Evolutionary conservation across 2,329 filamentous ascomycete genomes (phyloP), one percentile per base, ranked within the genome.

Genomic region (Epichloe festucae): DNA sequence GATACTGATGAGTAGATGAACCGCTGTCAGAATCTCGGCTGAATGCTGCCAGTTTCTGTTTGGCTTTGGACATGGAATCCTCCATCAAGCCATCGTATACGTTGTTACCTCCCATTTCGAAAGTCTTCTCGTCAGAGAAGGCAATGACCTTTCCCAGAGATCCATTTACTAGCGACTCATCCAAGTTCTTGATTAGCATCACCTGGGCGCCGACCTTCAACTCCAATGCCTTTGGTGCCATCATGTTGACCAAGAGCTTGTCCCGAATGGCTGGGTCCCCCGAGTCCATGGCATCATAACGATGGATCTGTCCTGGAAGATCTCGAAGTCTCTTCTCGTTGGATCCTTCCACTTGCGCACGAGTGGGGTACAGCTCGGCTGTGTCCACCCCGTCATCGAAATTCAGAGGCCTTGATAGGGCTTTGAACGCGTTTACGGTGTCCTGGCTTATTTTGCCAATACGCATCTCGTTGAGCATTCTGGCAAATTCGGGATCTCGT

Each of bases 111-210:
- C 53, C 59, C 64, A 69, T 66, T 31, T 68, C 65, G 39, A 68
- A 70, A 0, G 66, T 65, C 51, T 63, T 66, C 53, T 69, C 67
- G 39, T 70, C 68, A 3, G 67, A 66, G 53, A 70, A 70, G 5
- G 60, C 67, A 52, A 70, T 76, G 4, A 98, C 85, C 55, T 86
- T 90, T 23, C 93, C 93, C 10, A 98, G 75, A 0, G 91, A 95
- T 4, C 93, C 93, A 63, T 98, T 98, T 58, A 97, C 93, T 0
- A 98, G 76, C 0, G 81, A 84, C 40, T 95, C 89, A 62, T 98
- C 93, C 70, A 97, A 84, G 60, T 98, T 98, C 68, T 98, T 98
- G 74, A 98, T 96, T n/a, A 98, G 74, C 93, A 98, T 98, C 44
- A 98, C 94, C 64, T 98, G 94, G 0, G 93, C 88, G 10, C 89